Base-by-base conservation (phyloP, 2,329 filamentous ascomycete genomes). In the Xylariaceae sp. region DNA sequence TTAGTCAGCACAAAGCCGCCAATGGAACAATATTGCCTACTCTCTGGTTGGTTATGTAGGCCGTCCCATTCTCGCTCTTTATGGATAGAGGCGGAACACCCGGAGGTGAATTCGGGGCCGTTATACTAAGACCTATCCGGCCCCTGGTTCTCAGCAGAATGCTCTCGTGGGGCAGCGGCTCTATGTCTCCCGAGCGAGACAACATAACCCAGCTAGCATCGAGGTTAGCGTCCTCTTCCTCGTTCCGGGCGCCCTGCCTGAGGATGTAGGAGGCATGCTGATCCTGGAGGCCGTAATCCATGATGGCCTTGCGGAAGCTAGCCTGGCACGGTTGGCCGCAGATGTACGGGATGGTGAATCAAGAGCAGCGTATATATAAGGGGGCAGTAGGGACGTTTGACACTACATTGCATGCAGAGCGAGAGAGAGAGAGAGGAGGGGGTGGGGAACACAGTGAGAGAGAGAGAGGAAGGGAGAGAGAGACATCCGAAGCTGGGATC, bases 171-270 rank as follows among this genome's bases (percentile, higher is more conserved):
- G 85, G 84, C 29, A 95, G 75, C 52, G 83, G 85, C 54, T 93
- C 81, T 61, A 94, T 92, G 38, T 81, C 77, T 47, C 71, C 68
- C 25, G 65, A 57, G 53, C 82, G 75, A 53, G 82, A 78, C 53
- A 94, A 77, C 89, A 95, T 95, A 29, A 95, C 90, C 90, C 90
- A 95, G 51, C 73, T 77, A 54, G 63, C 58, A 49, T 59, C 58
- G 56, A 74, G 64, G 64, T 77, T 63, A 76, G 70, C 64, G 55
- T 72, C 60, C 38, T 58, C 53, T 42, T 58, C 55, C 33, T 56
- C 52, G 29, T 45, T 48, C 42, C 49, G 57, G 33, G 53, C 56
- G 39, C 56, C 60, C 39, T 56, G 59, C 36, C 58, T 59, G 44
- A 67, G 58, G 32, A 60, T 56, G 36, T 57, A 63, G 42, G 59